Evolutionary conservation across 2,329 filamentous ascomycete genomes (phyloP).

Genomic region (Aspergillus eucalypticola): DNA sequence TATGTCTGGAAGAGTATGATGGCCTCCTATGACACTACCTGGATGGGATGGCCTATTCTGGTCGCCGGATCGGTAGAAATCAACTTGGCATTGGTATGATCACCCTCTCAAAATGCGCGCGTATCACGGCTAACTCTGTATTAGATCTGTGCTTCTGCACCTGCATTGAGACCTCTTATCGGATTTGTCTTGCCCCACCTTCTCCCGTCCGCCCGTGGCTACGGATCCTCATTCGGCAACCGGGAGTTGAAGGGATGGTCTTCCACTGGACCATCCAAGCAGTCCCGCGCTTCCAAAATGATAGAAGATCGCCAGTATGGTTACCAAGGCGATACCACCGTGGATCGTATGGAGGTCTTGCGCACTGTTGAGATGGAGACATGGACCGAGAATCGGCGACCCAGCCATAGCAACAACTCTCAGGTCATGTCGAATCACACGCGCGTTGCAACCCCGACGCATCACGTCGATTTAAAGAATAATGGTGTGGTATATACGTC

Average conservation of each 20-base stretch:
- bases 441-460: conserved; percentile 16
- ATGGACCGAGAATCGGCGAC: conserved; percentile 29
- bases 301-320: conserved; percentile 16
- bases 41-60: conserved; percentile 37
- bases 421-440: conserved; percentile 20
- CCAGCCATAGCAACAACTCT: conserved; percentile 19
- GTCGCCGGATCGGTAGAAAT: conserved; percentile 37
- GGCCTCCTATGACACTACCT: conserved; percentile 35
- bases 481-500: conserved; percentile 20
- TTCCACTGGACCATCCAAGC: conserved; percentile 25
- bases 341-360: conserved; percentile 32
- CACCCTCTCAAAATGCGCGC: not conserved
- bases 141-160: conserved; percentile 41
- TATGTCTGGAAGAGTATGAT: conserved; percentile 38
- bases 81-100: conserved; percentile 37
- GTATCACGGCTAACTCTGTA: conserved; percentile 4
- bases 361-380: conserved; percentile 40
- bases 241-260: conserved; percentile 25
- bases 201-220: conserved; percentile 29
- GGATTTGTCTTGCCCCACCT: conserved; percentile 35
- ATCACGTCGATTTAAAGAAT: conserved; percentile 23
- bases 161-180: conserved; percentile 38
- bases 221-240: conserved; percentile 20
- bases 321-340: conserved; percentile 18
- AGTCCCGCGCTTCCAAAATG: conserved; percentile 12